Evolutionary conservation across 192 early-diverging fungal species (phyloP).

Genomic region (Jimgerdemannia lactiflua): DNA sequence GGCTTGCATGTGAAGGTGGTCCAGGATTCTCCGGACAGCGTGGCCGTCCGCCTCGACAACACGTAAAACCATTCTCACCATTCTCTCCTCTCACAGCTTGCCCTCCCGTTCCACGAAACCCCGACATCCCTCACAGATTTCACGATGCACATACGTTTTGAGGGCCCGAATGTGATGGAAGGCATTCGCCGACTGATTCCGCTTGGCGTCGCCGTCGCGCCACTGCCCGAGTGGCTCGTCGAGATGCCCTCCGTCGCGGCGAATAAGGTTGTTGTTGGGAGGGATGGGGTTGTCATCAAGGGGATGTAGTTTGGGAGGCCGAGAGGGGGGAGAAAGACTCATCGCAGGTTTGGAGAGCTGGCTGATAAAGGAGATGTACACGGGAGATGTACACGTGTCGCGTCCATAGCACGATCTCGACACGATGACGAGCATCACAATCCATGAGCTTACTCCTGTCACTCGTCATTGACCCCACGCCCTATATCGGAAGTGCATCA

Average conservation of each 20-base stretch:
- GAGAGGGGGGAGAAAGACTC: too few relatives aligned
- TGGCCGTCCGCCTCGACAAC: neutral
- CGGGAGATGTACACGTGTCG: too few relatives aligned
- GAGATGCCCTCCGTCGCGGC: constrained; percentile 3
- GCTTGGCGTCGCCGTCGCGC: constrained; percentile 21
- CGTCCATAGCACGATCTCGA: too few relatives aligned
- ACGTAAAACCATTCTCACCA: neutral
- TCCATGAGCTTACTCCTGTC: too few relatives aligned
- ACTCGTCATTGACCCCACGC: too few relatives aligned
- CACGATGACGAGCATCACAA: too few relatives aligned
- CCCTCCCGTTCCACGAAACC: constrained; percentile 19
- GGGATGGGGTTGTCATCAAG: neutral
- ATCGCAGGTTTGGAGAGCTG: too few relatives aligned
- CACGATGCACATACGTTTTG: constrained; percentile 32
- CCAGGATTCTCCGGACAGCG: too few relatives aligned
- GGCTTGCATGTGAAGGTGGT: too few relatives aligned
- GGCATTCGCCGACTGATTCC: constrained; percentile 33
- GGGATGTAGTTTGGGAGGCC: too few relatives aligned
- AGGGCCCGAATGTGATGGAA: constrained; percentile 41
- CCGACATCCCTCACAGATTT: constrained; percentile 12
- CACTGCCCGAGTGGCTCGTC: constrained; percentile 34
- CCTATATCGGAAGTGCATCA: too few relatives aligned
- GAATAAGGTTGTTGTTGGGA: neutral
- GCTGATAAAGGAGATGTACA: too few relatives aligned
- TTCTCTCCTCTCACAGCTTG: neutral